Percentiles rank a stretch among this genome's conserved stretches.
phyloP scores from a whole-genome alignment of 1,284 basidiomycete species.

The Phaffia rhodozyma region DNA sequence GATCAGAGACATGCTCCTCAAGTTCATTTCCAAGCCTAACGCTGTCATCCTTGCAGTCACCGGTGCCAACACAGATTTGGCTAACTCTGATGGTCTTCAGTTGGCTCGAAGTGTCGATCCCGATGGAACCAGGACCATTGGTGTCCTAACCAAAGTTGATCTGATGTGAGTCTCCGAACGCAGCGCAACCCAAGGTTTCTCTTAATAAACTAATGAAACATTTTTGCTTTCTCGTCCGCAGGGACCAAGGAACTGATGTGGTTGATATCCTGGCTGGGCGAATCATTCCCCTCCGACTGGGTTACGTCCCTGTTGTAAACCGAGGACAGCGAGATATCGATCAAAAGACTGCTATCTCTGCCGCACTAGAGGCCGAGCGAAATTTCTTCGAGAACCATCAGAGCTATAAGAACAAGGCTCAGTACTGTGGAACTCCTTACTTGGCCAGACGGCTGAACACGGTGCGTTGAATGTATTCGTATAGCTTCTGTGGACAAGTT shows the following conservation, averaged over 20 bases:
- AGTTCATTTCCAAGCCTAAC: constrained; percentile 85
- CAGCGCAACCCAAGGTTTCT: background rate
- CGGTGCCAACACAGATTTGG: constrained; percentile 90
- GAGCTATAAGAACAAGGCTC: constrained; percentile 83
- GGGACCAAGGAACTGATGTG: constrained; percentile 93
- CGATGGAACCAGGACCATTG: constrained; percentile 86
- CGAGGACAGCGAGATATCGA: constrained; percentile 96
- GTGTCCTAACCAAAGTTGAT: constrained; percentile 95
- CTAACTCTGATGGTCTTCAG: constrained; percentile 96
- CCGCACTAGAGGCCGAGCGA: constrained; percentile 78
- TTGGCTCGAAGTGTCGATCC: constrained; percentile 93
- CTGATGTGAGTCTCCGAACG: constrained; percentile 56
- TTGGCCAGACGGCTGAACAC: constrained; percentile 92
- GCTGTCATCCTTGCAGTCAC: constrained; percentile 83
- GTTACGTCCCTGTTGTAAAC: constrained; percentile 95
- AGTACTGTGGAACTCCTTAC: constrained; percentile 97
- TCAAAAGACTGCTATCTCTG: constrained; percentile 63
- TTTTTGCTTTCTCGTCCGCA: constrained; percentile 29
- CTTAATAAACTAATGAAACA: background rate
- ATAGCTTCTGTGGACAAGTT: background rate
- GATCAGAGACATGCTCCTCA: constrained; percentile 90
- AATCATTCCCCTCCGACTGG: constrained; percentile 79
- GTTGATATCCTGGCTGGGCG: constrained; percentile 98
- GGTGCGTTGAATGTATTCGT: constrained; percentile 39
- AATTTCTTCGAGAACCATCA: constrained; percentile 87